A percentile compares a stretch with the other conserved stretches of the same genome.
Evolutionary conservation across 140 eudicot species (phyloP).

Genomic region (Anethum foeniculum): DNA sequence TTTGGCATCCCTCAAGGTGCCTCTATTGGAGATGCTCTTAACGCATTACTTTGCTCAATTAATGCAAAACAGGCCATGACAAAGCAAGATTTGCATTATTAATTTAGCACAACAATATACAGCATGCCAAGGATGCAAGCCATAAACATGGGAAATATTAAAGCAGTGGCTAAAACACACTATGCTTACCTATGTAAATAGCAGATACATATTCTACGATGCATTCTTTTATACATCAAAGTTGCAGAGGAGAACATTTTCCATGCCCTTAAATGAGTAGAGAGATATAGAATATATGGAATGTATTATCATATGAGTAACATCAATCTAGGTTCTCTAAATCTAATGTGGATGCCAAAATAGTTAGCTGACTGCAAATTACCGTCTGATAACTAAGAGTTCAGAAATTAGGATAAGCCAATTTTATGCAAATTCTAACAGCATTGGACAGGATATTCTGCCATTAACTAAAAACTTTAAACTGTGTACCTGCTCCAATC

Average conservation of each 20-base stretch:
- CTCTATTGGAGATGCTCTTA: not conserved
- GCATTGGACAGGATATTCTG: not conserved
- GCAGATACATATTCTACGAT: not conserved
- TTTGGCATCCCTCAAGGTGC: no score
- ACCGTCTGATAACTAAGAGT: no score
- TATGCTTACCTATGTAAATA: not conserved
- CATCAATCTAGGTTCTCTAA: not conserved
- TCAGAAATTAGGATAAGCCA: not conserved
- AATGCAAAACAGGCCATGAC: not conserved
- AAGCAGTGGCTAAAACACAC: not conserved
- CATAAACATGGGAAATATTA: not conserved
- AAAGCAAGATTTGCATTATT: not conserved
- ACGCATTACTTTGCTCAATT: not conserved
- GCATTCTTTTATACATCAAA: not conserved
- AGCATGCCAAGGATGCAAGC: not conserved
- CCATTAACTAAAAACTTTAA: not conserved
- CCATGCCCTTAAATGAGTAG: not conserved
- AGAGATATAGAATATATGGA: not conserved
- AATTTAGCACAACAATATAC: not conserved
- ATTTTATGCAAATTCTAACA: not conserved
- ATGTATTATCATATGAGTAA: not conserved
- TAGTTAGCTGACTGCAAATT: not conserved
- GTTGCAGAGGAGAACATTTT: not conserved
- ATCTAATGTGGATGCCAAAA: not conserved
- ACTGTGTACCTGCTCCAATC: not conserved